Evolutionary conservation across 2,329 filamentous ascomycete genomes (phyloP).

Genomic region (Didymosphaeria variabile): DNA sequence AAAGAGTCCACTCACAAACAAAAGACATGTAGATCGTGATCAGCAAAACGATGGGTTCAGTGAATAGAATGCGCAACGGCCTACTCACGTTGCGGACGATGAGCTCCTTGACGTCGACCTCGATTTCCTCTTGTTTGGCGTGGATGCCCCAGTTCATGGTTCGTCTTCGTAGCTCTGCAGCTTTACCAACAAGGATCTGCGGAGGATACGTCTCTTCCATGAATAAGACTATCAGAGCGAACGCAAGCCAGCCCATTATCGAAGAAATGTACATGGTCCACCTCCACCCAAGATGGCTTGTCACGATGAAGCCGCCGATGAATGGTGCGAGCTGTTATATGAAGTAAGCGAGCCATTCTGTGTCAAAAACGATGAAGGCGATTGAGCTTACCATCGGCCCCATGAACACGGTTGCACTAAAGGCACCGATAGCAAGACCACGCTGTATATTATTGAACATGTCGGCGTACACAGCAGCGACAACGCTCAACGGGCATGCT

Average conservation of each 20-base stretch:
- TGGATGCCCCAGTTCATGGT: conserved; percentile 70
- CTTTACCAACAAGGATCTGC: conserved; percentile 65
- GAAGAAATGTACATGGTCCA: conserved; percentile 64
- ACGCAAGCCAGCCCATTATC: conserved; percentile 64
- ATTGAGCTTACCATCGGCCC: conserved; percentile 53
- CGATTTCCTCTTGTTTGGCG: conserved; percentile 65
- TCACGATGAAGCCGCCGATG: conserved; percentile 62
- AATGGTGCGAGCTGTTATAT: conserved; percentile 54
- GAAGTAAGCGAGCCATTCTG: neutral
- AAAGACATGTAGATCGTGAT: conserved; percentile 58
- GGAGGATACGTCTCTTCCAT: conserved; percentile 67
- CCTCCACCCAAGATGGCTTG: conserved; percentile 61
- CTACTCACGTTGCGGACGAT: conserved; percentile 63
- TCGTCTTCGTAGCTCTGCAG: conserved; percentile 61
- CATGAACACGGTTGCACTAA: conserved; percentile 59
- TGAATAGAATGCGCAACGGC: conserved; percentile 59
- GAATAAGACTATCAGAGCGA: conserved; percentile 61
- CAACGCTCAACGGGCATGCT: conserved; percentile 61
- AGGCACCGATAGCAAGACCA: conserved; percentile 58
- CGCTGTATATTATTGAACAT: conserved; percentile 61
- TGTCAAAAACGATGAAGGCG: conserved; percentile 61
- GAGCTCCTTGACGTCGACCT: conserved; percentile 60
- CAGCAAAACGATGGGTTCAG: conserved; percentile 60
- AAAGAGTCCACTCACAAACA: conserved; percentile 37
- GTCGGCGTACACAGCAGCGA: conserved; percentile 65